These are phyloP conservation scores for Amauroascus verrucosus DNA, from an alignment of 2,329 filamentous ascomycete species.

Conservation along the genomic window DNA sequence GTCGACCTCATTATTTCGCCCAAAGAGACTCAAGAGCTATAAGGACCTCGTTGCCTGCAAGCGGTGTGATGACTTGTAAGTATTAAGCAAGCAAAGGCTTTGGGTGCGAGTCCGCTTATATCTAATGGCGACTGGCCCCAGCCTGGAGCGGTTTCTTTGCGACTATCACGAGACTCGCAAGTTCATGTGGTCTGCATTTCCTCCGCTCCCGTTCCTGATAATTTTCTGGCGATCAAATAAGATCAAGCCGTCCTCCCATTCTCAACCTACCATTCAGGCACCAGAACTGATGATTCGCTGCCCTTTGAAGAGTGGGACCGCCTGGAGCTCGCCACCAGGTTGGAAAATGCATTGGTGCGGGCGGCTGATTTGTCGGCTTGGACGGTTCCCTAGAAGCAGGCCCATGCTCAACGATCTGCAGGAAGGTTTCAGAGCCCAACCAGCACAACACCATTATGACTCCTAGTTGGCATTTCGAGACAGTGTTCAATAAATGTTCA, in stretches of 20 bases:
- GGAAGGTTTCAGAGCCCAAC: background rate
- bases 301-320: background rate
- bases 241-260: background rate
- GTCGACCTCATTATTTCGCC: conserved; percentile 1
- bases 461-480: too few relatives aligned
- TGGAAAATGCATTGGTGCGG: background rate
- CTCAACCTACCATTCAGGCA: background rate
- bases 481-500: background rate
- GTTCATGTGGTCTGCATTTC: background rate
- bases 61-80: too few relatives aligned
- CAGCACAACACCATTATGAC: too few relatives aligned
- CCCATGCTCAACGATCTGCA: background rate
- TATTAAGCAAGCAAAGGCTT: too few relatives aligned
- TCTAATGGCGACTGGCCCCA: too few relatives aligned
- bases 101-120: too few relatives aligned
- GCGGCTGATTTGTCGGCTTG: background rate
- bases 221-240: background rate
- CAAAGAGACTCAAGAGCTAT: too few relatives aligned
- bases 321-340: background rate
- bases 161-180: background rate
- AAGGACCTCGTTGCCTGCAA: too few relatives aligned
- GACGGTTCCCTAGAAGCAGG: background rate
- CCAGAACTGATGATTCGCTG: background rate
- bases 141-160: too few relatives aligned
- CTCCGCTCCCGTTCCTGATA: background rate